Evolutionary conservation across 345 rosid species (phyloP).

Genomic region (Brassica carinata): DNA sequence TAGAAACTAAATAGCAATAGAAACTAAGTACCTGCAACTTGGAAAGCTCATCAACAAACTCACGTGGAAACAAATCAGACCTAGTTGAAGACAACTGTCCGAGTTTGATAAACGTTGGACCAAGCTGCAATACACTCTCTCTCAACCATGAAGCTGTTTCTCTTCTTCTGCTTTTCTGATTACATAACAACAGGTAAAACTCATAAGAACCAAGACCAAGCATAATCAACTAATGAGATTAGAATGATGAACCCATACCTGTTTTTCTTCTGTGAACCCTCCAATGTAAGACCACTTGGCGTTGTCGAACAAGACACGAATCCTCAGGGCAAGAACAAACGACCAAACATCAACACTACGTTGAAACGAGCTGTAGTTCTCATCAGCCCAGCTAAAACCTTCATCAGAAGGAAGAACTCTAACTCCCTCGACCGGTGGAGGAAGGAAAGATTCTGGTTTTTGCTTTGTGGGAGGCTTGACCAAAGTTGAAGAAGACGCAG

Average conservation of each 20-base stretch:
- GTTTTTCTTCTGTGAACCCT: conserved; percentile 80
- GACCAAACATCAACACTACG: conserved; percentile 94
- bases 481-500: conserved; percentile 41
- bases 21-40: conserved; percentile 55
- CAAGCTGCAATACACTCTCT: conserved; percentile 87
- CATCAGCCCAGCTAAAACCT: conserved; percentile 94
- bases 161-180: conserved; percentile 70
- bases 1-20: too few relatives aligned
- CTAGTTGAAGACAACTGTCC: conserved; percentile 95
- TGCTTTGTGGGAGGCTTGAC: conserved; percentile 47
- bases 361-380: conserved; percentile 73
- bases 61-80: conserved; percentile 87
- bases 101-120: conserved; percentile 95
- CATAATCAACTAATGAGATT: too few relatives aligned
- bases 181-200: conserved; percentile 17
- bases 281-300: conserved; percentile 86
- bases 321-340: conserved; percentile 66
- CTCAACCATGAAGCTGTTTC: conserved; percentile 90
- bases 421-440: conserved; percentile 68
- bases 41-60: conserved; percentile 94
- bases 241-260: too few relatives aligned
- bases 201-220: conserved; percentile 31
- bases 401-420: conserved; percentile 87
- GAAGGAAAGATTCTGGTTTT: conserved; percentile 40
- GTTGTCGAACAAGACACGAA: conserved; percentile 75